These are phyloP conservation scores for Cucumis variabilis DNA, from an alignment of 331 rosid genomes.

Conservation along the genomic window DNA sequence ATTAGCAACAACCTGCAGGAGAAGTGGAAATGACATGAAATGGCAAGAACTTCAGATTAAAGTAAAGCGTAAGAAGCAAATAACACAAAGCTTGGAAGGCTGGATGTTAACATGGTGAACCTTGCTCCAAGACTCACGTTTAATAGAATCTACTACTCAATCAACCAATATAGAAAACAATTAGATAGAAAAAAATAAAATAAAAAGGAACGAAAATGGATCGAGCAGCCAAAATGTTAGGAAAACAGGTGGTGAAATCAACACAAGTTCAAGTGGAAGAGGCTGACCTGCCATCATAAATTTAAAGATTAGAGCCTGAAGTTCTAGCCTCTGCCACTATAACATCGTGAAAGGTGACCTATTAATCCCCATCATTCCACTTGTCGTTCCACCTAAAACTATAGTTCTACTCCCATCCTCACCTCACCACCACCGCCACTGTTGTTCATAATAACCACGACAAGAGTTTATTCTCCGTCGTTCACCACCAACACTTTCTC, in stretches of 20 bases:
- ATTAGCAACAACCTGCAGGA: constrained; percentile 78
- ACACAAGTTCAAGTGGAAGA: constrained; percentile 55
- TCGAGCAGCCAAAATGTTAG: constrained; percentile 9
- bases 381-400: constrained; percentile 27
- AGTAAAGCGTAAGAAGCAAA: constrained; percentile 4
- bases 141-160: constrained; percentile 69
- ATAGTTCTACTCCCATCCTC: constrained; percentile 29
- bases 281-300: constrained; percentile 75
- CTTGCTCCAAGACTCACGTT: constrained; percentile 91
- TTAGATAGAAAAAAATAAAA: not conserved
- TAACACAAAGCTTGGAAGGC: constrained; percentile 86
- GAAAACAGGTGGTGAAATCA: not conserved
- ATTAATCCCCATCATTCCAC: constrained; percentile 49
- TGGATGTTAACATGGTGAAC: constrained; percentile 94
- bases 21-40: not conserved
- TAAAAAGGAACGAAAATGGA: constrained; percentile 12
- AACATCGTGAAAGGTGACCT: constrained; percentile 70
- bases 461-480: not conserved
- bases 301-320: constrained; percentile 76
- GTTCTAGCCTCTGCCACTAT: constrained; percentile 85
- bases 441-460: constrained; percentile 51
- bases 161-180: not conserved
- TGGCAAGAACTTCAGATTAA: not conserved
- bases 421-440: constrained; percentile 41
- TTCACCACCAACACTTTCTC: too few relatives aligned